phyloP scores from a whole-genome alignment of 2,329 filamentous ascomycete genomes.

The Ascosphaera apis region DNA sequence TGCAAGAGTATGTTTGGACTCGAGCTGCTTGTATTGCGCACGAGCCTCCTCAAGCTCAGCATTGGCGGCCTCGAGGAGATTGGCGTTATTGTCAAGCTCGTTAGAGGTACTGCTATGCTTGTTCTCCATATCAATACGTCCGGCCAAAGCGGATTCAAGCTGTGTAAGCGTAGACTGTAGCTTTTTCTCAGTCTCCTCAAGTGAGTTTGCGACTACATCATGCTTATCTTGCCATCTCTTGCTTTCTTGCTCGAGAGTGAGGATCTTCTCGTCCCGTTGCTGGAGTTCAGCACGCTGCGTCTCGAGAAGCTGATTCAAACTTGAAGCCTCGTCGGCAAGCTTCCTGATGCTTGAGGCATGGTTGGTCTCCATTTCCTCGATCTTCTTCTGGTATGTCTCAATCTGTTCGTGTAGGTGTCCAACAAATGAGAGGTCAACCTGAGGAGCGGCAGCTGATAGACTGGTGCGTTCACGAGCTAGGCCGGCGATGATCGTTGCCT shows the following conservation, averaged over 20 bases:
- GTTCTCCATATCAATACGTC: constrained; percentile 13
- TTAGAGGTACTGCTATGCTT: not conserved
- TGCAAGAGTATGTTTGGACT: constrained; percentile 42
- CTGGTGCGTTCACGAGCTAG: constrained; percentile 82
- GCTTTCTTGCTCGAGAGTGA: constrained; percentile 47
- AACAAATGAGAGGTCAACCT: constrained; percentile 73
- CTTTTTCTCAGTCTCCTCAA: constrained; percentile 48
- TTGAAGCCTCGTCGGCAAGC: constrained; percentile 46
- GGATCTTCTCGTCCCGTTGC: constrained; percentile 31
- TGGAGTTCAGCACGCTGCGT: constrained; percentile 13
- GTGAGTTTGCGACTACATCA: constrained; percentile 41
- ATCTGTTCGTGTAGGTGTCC: constrained; percentile 73
- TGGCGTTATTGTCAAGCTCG: not conserved
- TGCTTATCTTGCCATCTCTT: constrained; percentile 56
- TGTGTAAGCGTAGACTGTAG: constrained; percentile 50
- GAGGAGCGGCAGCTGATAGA: constrained; percentile 50
- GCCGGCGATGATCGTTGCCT: constrained; percentile 87
- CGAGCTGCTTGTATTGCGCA: not conserved
- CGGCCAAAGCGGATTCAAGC: constrained; percentile 42
- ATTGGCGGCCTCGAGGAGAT: not conserved
- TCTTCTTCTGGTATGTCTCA: constrained; percentile 61
- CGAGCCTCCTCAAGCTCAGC: not conserved
- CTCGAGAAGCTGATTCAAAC: constrained; percentile 34
- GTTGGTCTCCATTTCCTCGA: constrained; percentile 47
- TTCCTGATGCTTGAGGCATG: constrained; percentile 55